These are phyloP conservation scores for Glomus cerebriforme DNA, from an alignment of 192 early-diverging fungal genomes.

Conservation along the genomic window DNA sequence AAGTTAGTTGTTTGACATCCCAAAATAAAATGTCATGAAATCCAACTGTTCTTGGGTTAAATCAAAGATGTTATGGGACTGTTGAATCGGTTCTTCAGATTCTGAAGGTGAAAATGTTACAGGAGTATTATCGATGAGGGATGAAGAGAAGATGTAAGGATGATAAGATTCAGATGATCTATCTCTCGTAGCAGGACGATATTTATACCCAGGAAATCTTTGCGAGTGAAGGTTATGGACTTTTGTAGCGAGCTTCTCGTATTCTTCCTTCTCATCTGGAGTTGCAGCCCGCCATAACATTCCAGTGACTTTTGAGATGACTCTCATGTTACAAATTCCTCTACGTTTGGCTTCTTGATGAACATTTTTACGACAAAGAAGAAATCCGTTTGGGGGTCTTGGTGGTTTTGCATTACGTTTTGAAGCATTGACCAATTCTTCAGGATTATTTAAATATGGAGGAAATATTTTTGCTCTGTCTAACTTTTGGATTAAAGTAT, in stretches of 20 bases:
- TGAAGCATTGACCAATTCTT: neutral
- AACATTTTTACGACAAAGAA: slow-evolving; percentile 21
- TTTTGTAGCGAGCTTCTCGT: neutral
- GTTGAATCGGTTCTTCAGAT: too few relatives aligned
- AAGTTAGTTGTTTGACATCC: too few relatives aligned
- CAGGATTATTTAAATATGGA: neutral
- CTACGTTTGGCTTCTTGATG: neutral
- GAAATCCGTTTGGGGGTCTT: slow-evolving; percentile 2
- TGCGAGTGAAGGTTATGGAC: too few relatives aligned
- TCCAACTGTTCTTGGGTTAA: too few relatives aligned
- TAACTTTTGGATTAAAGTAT: neutral
- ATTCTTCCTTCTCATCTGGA: neutral
- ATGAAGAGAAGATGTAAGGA: too few relatives aligned
- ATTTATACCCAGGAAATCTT: too few relatives aligned
- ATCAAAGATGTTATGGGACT: too few relatives aligned
- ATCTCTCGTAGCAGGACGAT: too few relatives aligned
- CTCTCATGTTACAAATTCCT: neutral
- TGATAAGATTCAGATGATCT: too few relatives aligned
- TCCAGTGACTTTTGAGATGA: neutral
- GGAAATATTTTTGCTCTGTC: neutral
- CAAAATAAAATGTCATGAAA: too few relatives aligned
- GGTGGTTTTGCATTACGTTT: neutral
- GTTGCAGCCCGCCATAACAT: neutral
- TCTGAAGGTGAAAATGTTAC: too few relatives aligned
- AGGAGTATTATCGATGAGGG: too few relatives aligned